Percentiles rank a stretch among this genome's conserved stretches.
Conservation (phyloP, 176 grass and related monocot genomes). For the Raddia guianensis region DNA sequence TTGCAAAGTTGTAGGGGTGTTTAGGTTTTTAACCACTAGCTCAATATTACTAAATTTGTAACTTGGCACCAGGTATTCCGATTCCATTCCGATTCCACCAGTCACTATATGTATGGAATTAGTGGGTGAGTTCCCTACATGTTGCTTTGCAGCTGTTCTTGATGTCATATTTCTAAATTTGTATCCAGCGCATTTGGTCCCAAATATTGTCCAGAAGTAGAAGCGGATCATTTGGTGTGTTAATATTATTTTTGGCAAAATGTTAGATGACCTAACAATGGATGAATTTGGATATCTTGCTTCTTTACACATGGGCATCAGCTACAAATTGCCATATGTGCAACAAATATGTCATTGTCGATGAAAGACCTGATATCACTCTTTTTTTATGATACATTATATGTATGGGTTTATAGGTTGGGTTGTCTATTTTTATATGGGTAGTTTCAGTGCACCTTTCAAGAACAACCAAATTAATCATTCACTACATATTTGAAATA, state of each 20-base stretch:
- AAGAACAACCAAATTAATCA: constrained; percentile 27
- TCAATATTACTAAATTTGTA: constrained; percentile 52
- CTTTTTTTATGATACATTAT: constrained; percentile 3
- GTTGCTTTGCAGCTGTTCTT: constrained; percentile 41
- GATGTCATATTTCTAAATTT: constrained; percentile 35
- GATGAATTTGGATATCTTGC: constrained; percentile 12
- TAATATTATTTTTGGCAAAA: background rate
- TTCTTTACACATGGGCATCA: constrained; percentile 7
- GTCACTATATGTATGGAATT: constrained; percentile 51
- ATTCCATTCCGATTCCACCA: constrained; percentile 42
- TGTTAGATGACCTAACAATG: background rate
- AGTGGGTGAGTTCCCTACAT: constrained; percentile 54
- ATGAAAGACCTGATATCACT: background rate
- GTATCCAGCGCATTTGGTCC: constrained; percentile 39
- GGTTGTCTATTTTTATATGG: background rate
- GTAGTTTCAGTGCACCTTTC: constrained; percentile 25
- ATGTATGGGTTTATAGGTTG: constrained; percentile 2
- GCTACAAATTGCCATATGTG: background rate
- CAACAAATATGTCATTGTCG: background rate
- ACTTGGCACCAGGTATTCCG: constrained; percentile 54
- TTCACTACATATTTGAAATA: constrained; percentile 19
- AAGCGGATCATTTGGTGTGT: constrained; percentile 20
- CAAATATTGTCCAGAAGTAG: constrained; percentile 29
- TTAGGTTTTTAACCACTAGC: constrained; percentile 33
- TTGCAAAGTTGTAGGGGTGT: constrained; percentile 35